Percentiles rank a stretch among this genome's conserved stretches.
phyloP scores from a whole-genome alignment of 2,329 filamentous ascomycete species.

The Penicillium capsulatum region DNA sequence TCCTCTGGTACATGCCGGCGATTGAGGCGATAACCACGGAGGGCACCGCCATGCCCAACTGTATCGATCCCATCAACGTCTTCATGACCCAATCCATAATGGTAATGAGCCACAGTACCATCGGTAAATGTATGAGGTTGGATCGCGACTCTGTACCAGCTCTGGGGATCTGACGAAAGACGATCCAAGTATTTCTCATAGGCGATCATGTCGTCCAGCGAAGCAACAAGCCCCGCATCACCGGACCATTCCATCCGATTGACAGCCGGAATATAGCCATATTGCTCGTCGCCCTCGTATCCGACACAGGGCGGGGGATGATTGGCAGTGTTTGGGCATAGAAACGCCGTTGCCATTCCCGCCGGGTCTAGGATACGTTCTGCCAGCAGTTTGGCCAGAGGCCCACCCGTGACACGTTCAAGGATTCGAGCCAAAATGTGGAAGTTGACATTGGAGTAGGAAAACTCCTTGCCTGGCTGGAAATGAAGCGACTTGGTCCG shows the following conservation, averaged over 20 bases:
- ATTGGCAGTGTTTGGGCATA: constrained; percentile 37
- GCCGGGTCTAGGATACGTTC: constrained; percentile 42
- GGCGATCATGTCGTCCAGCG: constrained; percentile 46
- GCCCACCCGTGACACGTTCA: constrained; percentile 36
- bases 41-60: constrained; percentile 42
- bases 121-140: constrained; percentile 31
- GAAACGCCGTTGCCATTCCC: constrained; percentile 41
- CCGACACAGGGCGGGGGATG: constrained; percentile 42
- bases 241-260: constrained; percentile 48
- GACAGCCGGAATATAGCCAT: constrained; percentile 35
- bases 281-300: constrained; percentile 41
- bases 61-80: constrained; percentile 25
- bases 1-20: constrained; percentile 35
- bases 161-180: constrained; percentile 28
- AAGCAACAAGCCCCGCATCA: constrained; percentile 45
- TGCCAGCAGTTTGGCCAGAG: constrained; percentile 35
- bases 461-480: constrained; percentile 41
- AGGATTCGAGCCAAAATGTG: constrained; percentile 37
- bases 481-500: constrained; percentile 42
- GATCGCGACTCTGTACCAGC: constrained; percentile 34
- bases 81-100: constrained; percentile 34
- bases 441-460: constrained; percentile 47
- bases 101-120: constrained; percentile 36
- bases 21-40: constrained; percentile 41
- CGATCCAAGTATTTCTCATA: constrained; percentile 43